phyloP scores from a whole-genome alignment of 345 rosid genomes.

The Arabis alpina region DNA sequence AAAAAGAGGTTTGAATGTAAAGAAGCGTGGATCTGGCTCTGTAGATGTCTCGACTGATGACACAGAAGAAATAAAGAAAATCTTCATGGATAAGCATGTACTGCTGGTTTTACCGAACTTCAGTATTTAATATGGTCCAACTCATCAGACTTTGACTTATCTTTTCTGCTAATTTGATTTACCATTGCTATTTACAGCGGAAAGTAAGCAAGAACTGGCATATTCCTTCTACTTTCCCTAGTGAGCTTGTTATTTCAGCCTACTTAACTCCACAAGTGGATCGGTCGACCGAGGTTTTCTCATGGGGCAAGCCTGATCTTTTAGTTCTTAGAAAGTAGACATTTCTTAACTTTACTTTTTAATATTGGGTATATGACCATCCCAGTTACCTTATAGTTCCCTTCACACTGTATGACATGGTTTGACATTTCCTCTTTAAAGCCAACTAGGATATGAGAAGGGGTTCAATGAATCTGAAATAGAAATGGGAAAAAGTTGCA shows the following conservation, averaged over 20 bases:
- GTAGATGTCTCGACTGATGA: slow-evolving; percentile 44
- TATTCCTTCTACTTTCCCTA: slow-evolving; percentile 85
- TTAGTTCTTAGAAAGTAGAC: slow-evolving; percentile 73
- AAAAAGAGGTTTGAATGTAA: slow-evolving; percentile 45
- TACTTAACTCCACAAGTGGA: slow-evolving; percentile 91
- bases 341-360: neutral
- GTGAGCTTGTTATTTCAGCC: slow-evolving; percentile 82
- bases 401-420: slow-evolving; percentile 15
- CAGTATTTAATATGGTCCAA: neutral
- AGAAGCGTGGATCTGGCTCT: slow-evolving; percentile 51
- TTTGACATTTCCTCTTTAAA: neutral
- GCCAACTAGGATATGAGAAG: slow-evolving; percentile 16
- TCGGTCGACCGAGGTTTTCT: slow-evolving; percentile 80
- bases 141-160: neutral
- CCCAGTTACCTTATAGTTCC: neutral
- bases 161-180: slow-evolving; percentile 15
- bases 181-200: slow-evolving; percentile 56
- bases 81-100: slow-evolving; percentile 92
- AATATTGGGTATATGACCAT: slow-evolving; percentile 6
- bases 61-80: slow-evolving; percentile 56
- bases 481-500: neutral
- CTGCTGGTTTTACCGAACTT: slow-evolving; percentile 27
- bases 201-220: slow-evolving; percentile 99
- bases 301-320: slow-evolving; percentile 95
- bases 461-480: slow-evolving; percentile 6